Evolutionary conservation across 2,329 filamentous ascomycete species (phyloP).

Genomic region (Ophiobolus disseminans): DNA sequence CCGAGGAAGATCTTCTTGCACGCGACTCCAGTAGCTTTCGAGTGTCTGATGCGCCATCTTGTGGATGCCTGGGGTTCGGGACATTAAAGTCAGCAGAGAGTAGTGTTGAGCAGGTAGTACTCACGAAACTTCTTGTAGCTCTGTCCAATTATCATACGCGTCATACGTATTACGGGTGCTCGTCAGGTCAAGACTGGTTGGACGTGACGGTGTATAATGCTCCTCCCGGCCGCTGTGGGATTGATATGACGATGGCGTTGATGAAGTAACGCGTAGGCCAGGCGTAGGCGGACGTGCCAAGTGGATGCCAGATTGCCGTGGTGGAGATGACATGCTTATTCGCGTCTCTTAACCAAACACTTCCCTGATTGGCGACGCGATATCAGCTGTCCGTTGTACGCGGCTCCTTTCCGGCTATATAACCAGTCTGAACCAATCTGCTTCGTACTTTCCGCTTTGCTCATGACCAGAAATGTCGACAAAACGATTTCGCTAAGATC

Average conservation of each 20-base stretch:
- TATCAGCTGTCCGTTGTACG: no score
- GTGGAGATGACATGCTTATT: neutral
- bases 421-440: no score
- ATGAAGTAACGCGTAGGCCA: neutral
- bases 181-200: constrained; percentile 3
- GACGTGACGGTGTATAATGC: neutral
- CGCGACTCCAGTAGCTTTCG: neutral
- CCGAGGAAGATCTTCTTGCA: constrained; percentile 1
- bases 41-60: neutral
- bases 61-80: neutral
- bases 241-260: neutral
- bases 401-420: no score
- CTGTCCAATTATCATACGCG: neutral
- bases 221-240: neutral
- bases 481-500: no score
- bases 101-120: neutral
- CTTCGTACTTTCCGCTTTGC: no score
- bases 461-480: no score
- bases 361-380: no score
- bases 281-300: neutral
- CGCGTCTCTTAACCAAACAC: neutral
- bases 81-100: neutral
- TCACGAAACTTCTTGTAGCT: constrained; percentile 1
- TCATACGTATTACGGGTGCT: neutral
- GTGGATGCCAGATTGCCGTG: neutral